These are phyloP conservation scores for Aspergillus pseudotamarii DNA, from an alignment of 2,329 filamentous ascomycete species.

Conservation along the genomic window DNA sequence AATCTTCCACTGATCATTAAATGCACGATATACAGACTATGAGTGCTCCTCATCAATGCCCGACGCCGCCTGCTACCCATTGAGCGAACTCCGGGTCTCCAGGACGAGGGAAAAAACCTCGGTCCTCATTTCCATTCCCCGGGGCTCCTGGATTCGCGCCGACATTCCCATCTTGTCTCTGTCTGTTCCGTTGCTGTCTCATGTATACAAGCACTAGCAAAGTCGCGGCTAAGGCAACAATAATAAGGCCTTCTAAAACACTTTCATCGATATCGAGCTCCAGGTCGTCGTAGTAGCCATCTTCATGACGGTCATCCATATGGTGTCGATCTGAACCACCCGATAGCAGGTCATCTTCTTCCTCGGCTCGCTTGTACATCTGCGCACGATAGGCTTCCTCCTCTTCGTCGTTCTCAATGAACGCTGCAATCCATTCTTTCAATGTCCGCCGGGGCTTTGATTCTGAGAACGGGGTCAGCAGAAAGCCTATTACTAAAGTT, in stretches of 20 bases:
- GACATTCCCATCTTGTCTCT: slow-evolving; percentile 38
- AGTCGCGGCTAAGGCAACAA: slow-evolving; percentile 74
- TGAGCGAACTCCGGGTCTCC: slow-evolving; percentile 69
- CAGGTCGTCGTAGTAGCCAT: slow-evolving; percentile 62
- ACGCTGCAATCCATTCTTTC: slow-evolving; percentile 83
- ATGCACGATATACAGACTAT: slow-evolving; percentile 6
- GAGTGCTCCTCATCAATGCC: slow-evolving; percentile 40
- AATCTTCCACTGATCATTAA: background rate
- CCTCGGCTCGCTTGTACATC: slow-evolving; percentile 42
- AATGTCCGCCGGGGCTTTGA: slow-evolving; percentile 74
- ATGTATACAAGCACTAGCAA: slow-evolving; percentile 82
- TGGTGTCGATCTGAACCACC: slow-evolving; percentile 20
- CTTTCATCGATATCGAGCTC: slow-evolving; percentile 72
- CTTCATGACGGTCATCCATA: slow-evolving; percentile 43
- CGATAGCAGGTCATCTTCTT: slow-evolving; percentile 37
- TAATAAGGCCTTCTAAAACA: slow-evolving; percentile 80
- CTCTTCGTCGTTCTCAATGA: slow-evolving; percentile 71
- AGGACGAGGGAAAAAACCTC: slow-evolving; percentile 66
- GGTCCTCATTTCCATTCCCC: slow-evolving; percentile 44
- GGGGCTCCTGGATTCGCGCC: slow-evolving; percentile 29
- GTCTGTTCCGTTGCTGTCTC: slow-evolving; percentile 48
- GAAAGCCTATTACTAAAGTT: background rate
- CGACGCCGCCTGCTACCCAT: slow-evolving; percentile 70
- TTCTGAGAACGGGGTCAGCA: slow-evolving; percentile 52
- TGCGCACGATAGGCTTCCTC: slow-evolving; percentile 66